These are phyloP conservation scores for Capronia americana DNA, from an alignment of 2,329 filamentous ascomycete species.

Conservation along the genomic window DNA sequence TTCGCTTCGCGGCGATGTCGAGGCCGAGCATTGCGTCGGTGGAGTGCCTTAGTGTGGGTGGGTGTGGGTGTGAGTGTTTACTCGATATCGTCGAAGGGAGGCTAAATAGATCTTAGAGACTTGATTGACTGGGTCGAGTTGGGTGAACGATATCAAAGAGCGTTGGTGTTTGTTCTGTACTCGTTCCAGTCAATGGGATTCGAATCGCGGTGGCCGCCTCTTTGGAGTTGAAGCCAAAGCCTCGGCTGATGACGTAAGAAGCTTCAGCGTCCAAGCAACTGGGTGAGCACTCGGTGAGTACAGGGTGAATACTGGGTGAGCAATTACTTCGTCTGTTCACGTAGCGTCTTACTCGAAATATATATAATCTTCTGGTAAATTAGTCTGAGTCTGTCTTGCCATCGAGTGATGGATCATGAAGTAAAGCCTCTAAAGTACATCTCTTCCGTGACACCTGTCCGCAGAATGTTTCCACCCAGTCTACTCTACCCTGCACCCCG, in stretches of 20 bases:
- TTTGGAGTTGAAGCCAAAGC: not conserved
- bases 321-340: too few relatives aligned
- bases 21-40: slow-evolving; percentile 26
- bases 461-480: not conserved
- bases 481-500: not conserved
- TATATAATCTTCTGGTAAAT: too few relatives aligned
- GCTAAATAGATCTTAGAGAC: not conserved
- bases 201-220: not conserved
- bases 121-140: not conserved
- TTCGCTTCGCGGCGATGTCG: slow-evolving; percentile 38
- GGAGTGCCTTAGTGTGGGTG: not conserved
- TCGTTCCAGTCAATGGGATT: not conserved
- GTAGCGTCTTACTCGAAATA: not conserved
- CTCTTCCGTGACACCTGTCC: not conserved
- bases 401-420: not conserved
- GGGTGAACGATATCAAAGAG: not conserved
- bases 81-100: not conserved
- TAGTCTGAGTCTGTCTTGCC: not conserved
- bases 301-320: too few relatives aligned
- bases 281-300: too few relatives aligned
- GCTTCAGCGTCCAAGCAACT: too few relatives aligned
- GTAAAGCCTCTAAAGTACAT: not conserved
- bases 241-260: not conserved
- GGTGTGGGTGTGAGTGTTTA: not conserved
- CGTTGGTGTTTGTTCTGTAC: not conserved